Conservation (phyloP, 805 yeast genomes). For the Zygotorulaspora florentina region DNA sequence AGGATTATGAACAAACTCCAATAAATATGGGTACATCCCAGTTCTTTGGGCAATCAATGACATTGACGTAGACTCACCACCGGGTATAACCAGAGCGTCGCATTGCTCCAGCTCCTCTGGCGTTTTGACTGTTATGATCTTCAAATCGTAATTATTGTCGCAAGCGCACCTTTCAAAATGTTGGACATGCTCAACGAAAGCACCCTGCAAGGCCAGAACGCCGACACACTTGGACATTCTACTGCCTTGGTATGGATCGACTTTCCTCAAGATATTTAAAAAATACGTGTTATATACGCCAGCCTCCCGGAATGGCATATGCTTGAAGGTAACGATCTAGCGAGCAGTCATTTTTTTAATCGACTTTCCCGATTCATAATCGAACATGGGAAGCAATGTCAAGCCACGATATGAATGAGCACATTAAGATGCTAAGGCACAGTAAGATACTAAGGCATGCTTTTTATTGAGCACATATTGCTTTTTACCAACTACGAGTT, state of each 20-base stretch:
- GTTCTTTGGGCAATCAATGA: constrained; percentile 67
- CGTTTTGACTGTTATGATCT: constrained; percentile 48
- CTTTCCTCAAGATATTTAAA: neutral
- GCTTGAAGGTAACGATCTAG: too few relatives aligned
- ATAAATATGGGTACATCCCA: constrained; percentile 51
- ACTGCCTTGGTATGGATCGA: too few relatives aligned
- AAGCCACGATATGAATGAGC: neutral
- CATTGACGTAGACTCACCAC: constrained; percentile 67
- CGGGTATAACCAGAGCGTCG: constrained; percentile 63
- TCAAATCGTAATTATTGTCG: constrained; percentile 31
- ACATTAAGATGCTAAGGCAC: neutral
- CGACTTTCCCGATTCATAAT: too few relatives aligned
- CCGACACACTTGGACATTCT: constrained; percentile 43
- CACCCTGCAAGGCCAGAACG: constrained; percentile 76
- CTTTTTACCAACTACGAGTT: too few relatives aligned
- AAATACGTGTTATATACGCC: neutral
- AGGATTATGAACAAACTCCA: constrained; percentile 43
- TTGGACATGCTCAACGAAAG: constrained; percentile 63
- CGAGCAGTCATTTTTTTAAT: too few relatives aligned
- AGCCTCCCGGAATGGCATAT: too few relatives aligned
- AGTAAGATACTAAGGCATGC: neutral
- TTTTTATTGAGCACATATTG: too few relatives aligned
- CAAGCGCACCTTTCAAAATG: constrained; percentile 41
- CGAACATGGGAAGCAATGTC: too few relatives aligned
- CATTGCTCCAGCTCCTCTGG: constrained; percentile 46